These are phyloP conservation scores for Termitomyces sp. DNA, from an alignment of 768 basidiomycete species.

Conservation along the genomic window DNA sequence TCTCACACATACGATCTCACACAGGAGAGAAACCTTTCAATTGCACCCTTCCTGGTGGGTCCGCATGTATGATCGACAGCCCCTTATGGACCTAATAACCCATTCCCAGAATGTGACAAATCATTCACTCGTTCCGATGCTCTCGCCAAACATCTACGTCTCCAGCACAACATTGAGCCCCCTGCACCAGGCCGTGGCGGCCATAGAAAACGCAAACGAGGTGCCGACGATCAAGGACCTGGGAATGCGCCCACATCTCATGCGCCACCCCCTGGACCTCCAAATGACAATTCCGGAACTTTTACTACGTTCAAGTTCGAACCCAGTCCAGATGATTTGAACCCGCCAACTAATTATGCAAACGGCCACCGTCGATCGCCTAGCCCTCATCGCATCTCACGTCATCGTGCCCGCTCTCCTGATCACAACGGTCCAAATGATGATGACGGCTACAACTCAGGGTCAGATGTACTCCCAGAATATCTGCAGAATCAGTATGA, in stretches of 20 bases:
- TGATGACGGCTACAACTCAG: conserved; percentile 31
- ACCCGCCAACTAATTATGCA: conserved; percentile 4
- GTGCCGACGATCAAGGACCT: conserved; percentile 29
- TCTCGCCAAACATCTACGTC: conserved; percentile 86
- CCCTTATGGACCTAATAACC: not conserved
- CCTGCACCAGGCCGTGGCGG: conserved; percentile 72
- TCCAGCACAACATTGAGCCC: conserved; percentile 76
- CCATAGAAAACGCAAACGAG: conserved; percentile 64
- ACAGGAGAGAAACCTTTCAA: conserved; percentile 94
- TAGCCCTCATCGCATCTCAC: conserved; percentile 11
- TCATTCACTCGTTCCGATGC: conserved; percentile 95
- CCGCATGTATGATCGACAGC: not conserved
- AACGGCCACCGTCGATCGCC: conserved; percentile 18
- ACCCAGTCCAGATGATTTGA: conserved; percentile 31
- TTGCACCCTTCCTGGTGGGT: conserved; percentile 72
- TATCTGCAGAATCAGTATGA: conserved; percentile 47
- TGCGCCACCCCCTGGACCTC: conserved; percentile 16
- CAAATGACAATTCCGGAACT: conserved; percentile 19
- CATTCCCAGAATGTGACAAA: conserved; percentile 77
- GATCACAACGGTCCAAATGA: conserved; percentile 21
- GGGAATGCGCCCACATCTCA: conserved; percentile 19
- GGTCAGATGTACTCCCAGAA: conserved; percentile 45
- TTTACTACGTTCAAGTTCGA: conserved; percentile 68
- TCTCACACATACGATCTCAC: conserved; percentile 87
- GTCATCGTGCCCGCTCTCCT: conserved; percentile 8